Evolutionary conservation across 169 alveolate species (phyloP), one percentile per base, ranked within the genome.

Genomic region (Plasmodium cynomolgi): DNA sequence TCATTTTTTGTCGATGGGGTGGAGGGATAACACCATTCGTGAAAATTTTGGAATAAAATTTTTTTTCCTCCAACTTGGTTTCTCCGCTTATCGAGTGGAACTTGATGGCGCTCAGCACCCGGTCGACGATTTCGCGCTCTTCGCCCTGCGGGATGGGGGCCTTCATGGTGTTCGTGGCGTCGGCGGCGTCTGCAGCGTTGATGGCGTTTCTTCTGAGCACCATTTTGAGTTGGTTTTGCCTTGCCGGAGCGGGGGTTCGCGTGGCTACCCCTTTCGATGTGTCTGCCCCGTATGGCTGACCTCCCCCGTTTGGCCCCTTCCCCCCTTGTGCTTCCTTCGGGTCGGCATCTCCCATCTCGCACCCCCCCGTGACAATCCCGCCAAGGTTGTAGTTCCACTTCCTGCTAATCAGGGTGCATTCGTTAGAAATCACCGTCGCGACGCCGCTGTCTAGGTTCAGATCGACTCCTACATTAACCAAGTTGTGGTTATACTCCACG

Each of bases 361-460:
- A 23, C 62, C 2, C 23, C 62, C 62, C 62, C 8, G 74, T 29
- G 50, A 15, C 33, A 47, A 80, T 39, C 31, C 54, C 81, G 31
- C 20, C 33, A 23, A 80, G n/a, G 68, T 88, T 56, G 20, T 29
- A 33, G 68, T 71, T 34, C 90, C 90, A 77, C 17, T 13, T 79
- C n/a, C 73, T 88, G 50, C 73, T 79, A 7, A 88, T 80, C 17
- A 88, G 73, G 8, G 56, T 56, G 34, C 90, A 58, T 37, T 88
- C 94, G 5, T 39, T 56, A 1, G 94, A 79, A 80, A n/a, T 8
- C 33, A 88, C 82, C 29, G 31, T 20, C 9, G 34, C 37, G 8
- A 33, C n/a, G 33, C 26, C 7, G 1, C 44, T 77, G 20, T 80
- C 44, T 5, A 79, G n/a, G 33, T 79, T 44, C 26, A 88, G 68